Conservation (phyloP, 1,284 basidiomycete genomes). For the Trichosporon faecale region DNA sequence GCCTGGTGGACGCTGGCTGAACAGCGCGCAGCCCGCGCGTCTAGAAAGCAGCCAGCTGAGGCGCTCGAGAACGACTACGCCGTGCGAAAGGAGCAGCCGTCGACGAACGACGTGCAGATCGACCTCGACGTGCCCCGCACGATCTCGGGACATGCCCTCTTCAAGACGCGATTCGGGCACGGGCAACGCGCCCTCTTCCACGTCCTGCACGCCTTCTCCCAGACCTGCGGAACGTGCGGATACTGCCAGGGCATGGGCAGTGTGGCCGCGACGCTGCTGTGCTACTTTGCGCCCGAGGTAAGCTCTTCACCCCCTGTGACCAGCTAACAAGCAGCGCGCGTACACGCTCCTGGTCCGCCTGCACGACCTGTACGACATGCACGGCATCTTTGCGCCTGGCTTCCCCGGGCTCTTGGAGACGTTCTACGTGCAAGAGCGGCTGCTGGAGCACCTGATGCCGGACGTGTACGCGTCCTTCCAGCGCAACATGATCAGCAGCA, state of each 20-base stretch:
- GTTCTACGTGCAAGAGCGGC: conserved; percentile 87
- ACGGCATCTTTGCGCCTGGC: conserved; percentile 84
- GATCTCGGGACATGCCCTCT: conserved; percentile 90
- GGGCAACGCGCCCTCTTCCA: conserved; percentile 93
- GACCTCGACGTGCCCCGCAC: conserved; percentile 97
- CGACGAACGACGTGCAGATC: conserved; percentile 91
- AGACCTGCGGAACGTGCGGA: conserved; percentile 79
- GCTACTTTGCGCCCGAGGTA: conserved; percentile 82
- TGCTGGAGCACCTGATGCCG: conserved; percentile 81
- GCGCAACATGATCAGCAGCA: conserved; percentile 83
- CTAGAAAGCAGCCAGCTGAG: conserved; percentile 19
- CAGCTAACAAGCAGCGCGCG: conserved; percentile 56
- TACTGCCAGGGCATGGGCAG: conserved; percentile 99
- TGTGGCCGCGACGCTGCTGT: conserved; percentile 88
- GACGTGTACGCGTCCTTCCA: conserved; percentile 79
- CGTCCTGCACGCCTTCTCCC: conserved; percentile 86
- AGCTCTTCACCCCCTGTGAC: conserved; percentile 17
- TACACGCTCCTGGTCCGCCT: conserved; percentile 79
- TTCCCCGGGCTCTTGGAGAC: conserved; percentile 93
- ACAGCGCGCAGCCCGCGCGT: conserved; percentile 39
- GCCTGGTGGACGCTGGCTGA: conserved; percentile 77
- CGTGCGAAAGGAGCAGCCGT: conserved; percentile 67
- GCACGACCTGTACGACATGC: conserved; percentile 84
- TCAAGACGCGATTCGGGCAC: conserved; percentile 90
- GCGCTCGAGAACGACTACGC: conserved; percentile 58